These are phyloP conservation scores for Quercus engelmannii DNA, from an alignment of 306 rosid species.

Conservation along the genomic window DNA sequence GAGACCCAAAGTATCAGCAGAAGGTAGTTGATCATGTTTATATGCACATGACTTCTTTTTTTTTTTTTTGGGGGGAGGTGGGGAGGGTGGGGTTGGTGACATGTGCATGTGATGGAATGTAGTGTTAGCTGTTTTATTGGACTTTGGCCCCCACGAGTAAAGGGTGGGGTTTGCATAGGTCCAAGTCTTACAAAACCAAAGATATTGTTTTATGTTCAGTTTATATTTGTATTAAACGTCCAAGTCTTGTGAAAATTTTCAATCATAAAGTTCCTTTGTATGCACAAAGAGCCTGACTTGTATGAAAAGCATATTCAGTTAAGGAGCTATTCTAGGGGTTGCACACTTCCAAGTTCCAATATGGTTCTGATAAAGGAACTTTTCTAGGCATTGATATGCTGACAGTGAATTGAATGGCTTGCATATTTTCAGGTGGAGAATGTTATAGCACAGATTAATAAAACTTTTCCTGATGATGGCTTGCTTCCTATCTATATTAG, in stretches of 20 bases:
- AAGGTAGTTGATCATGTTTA: slow-evolving; percentile 50
- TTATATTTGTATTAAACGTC: neutral
- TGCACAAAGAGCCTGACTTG: neutral
- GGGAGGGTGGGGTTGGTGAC: neutral
- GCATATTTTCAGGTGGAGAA: slow-evolving; percentile 74
- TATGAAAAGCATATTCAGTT: neutral
- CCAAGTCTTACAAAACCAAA: neutral
- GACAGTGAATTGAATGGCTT: slow-evolving; percentile 29
- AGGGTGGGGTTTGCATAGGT: neutral
- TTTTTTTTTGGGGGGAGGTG: neutral
- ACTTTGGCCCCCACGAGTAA: neutral
- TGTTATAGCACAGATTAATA: slow-evolving; percentile 61
- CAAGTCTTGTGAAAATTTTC: neutral
- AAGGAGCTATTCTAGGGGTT: neutral
- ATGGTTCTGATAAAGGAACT: slow-evolving; percentile 11
- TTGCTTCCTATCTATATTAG: slow-evolving; percentile 88
- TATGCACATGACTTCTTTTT: neutral
- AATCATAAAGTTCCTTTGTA: neutral
- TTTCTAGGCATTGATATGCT: slow-evolving; percentile 16
- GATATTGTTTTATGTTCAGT: neutral
- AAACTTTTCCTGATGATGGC: slow-evolving; percentile 88
- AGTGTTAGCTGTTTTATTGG: neutral
- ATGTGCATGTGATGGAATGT: neutral
- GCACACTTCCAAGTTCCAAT: neutral
- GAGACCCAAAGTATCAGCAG: slow-evolving; percentile 87